These are phyloP conservation scores for Geoglossum glabrum DNA, from an alignment of 495 filamentous ascomycete species.

Conservation along the genomic window DNA sequence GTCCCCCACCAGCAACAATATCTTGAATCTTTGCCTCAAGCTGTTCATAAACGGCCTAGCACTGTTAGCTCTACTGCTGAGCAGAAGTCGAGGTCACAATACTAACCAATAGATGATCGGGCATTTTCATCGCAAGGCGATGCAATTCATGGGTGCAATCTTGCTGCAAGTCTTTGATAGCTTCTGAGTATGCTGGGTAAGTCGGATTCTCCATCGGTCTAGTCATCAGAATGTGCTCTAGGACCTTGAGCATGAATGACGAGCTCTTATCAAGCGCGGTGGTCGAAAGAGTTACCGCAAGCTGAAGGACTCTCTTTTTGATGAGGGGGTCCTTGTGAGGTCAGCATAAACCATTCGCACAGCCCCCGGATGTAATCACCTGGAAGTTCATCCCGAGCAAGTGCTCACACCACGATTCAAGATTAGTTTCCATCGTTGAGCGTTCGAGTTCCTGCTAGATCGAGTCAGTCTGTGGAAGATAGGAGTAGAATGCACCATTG, in stretches of 20 bases:
- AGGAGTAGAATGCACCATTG: background rate
- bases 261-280: constrained; percentile 59
- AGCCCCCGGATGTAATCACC: constrained; percentile 17
- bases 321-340: constrained; percentile 55
- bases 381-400: constrained; percentile 60
- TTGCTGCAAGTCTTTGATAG: constrained; percentile 71
- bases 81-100: background rate
- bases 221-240: constrained; percentile 77
- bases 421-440: constrained; percentile 32
- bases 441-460: constrained; percentile 1
- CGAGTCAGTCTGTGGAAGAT: constrained; percentile 4
- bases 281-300: constrained; percentile 57
- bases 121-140: constrained; percentile 71
- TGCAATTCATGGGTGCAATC: constrained; percentile 73
- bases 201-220: constrained; percentile 46
- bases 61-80: constrained; percentile 6
- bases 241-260: constrained; percentile 62
- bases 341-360: constrained; percentile 2
- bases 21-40: constrained; percentile 67
- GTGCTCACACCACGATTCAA: constrained; percentile 65
- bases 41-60: constrained; percentile 60
- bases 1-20: constrained; percentile 47
- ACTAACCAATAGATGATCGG: constrained; percentile 44
- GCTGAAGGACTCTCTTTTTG: constrained; percentile 61
- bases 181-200: constrained; percentile 59